Percentiles rank a stretch among this genome's conserved stretches.
These are phyloP conservation scores for Wickerhamiella occidentalis DNA, from an alignment of 805 yeast species.

Conservation along the genomic window DNA sequence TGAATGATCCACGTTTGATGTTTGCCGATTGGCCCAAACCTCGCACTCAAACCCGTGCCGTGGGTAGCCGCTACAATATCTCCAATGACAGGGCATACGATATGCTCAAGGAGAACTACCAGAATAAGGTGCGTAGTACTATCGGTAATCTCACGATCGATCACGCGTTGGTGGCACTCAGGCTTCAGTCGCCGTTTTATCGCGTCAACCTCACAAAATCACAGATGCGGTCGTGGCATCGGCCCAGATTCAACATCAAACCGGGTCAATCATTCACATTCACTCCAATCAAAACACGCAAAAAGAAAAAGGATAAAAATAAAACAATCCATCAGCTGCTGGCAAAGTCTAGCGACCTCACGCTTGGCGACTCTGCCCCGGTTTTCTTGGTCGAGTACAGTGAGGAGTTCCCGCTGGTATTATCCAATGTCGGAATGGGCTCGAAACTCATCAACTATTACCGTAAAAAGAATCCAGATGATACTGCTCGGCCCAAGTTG, in stretches of 20 bases:
- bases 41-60: slow-evolving; percentile 12
- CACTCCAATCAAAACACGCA: slow-evolving; percentile 61
- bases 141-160: slow-evolving; percentile 84
- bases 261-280: slow-evolving; percentile 70
- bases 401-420: slow-evolving; percentile 72
- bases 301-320: slow-evolving; percentile 81
- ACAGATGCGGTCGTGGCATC: slow-evolving; percentile 66
- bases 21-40: slow-evolving; percentile 36
- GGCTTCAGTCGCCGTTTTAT: slow-evolving; percentile 84
- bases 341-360: slow-evolving; percentile 56
- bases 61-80: slow-evolving; percentile 57
- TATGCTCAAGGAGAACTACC: slow-evolving; percentile 69
- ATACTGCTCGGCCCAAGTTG: slow-evolving; percentile 73
- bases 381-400: slow-evolving; percentile 75
- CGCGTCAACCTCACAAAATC: slow-evolving; percentile 59
- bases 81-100: slow-evolving; percentile 87
- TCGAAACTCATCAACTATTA: slow-evolving; percentile 86
- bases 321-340: slow-evolving; percentile 66
- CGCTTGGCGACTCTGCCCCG: slow-evolving; percentile 72
- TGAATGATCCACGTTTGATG: slow-evolving; percentile 76
- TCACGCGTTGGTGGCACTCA: slow-evolving; percentile 76
- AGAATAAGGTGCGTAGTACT: slow-evolving; percentile 82
- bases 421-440: slow-evolving; percentile 92
- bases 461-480: slow-evolving; percentile 70
- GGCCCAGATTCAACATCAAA: slow-evolving; percentile 61